phyloP scores from a whole-genome alignment of 805 yeast species.

The Metschnikowia koreensis region DNA sequence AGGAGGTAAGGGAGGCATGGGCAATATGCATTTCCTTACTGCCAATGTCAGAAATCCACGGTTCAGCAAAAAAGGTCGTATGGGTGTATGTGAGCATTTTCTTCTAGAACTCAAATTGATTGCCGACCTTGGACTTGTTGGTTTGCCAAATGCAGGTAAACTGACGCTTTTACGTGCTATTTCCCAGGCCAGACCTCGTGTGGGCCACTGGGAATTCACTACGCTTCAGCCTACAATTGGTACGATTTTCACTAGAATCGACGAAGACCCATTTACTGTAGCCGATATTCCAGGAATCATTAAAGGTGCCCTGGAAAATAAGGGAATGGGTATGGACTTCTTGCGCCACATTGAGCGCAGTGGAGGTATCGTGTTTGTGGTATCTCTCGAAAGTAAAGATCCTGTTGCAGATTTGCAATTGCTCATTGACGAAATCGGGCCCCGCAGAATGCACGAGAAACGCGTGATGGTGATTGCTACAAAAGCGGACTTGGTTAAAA shows the following conservation, averaged over 20 bases:
- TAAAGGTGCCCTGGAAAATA: conserved; percentile 78
- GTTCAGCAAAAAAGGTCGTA: conserved; percentile 79
- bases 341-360: conserved; percentile 90
- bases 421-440: conserved; percentile 70
- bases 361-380: conserved; percentile 82
- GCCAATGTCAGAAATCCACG: conserved; percentile 83
- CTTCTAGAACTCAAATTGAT: conserved; percentile 80
- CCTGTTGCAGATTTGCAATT: conserved; percentile 67
- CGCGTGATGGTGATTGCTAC: conserved; percentile 79
- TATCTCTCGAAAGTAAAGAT: conserved; percentile 65
- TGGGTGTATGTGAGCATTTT: conserved; percentile 62
- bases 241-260: conserved; percentile 67
- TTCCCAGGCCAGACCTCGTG: conserved; percentile 83
- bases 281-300: conserved; percentile 98
- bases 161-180: conserved; percentile 84
- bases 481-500: conserved; percentile 77
- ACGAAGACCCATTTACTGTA: conserved; percentile 74
- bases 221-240: conserved; percentile 92
- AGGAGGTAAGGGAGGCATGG: conserved; percentile 95
- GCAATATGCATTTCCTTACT: conserved; percentile 92
- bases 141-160: conserved; percentile 96
- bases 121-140: conserved; percentile 93
- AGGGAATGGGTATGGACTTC: conserved; percentile 93
- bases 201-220: conserved; percentile 97
- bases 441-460: conserved; percentile 56